Conservation (phyloP, 2,329 filamentous ascomycete genomes). For the Graphiopsis chlorocephala region DNA sequence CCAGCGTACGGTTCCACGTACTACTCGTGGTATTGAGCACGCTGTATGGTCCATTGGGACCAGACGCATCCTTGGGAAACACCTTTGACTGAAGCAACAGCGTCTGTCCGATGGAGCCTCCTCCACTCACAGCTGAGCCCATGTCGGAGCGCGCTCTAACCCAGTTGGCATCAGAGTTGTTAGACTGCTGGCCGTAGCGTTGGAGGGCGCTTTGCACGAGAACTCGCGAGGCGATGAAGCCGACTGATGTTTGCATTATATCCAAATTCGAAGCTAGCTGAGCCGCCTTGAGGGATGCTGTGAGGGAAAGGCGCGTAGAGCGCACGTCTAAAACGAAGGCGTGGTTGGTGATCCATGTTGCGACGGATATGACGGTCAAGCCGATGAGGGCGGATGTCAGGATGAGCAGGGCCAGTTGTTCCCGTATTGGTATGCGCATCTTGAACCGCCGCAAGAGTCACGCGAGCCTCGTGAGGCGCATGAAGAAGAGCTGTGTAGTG, state of each 20-base stretch:
- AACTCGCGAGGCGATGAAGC: constrained; percentile 65
- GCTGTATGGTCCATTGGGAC: constrained; percentile 47
- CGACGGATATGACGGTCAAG: constrained; percentile 75
- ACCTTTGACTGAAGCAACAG: constrained; percentile 69
- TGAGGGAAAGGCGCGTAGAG: constrained; percentile 63
- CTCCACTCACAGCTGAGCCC: constrained; percentile 63
- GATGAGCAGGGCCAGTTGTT: constrained; percentile 81
- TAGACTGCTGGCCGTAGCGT: constrained; percentile 53
- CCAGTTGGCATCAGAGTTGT: constrained; percentile 61
- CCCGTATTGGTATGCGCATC: constrained; percentile 84
- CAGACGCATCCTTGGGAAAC: constrained; percentile 66
- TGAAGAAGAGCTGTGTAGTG: background rate
- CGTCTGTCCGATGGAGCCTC: constrained; percentile 41
- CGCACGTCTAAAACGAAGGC: constrained; percentile 58
- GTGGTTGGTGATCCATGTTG: constrained; percentile 64
- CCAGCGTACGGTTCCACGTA: constrained; percentile 46
- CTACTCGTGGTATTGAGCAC: constrained; percentile 64
- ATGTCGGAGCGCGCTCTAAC: constrained; percentile 61
- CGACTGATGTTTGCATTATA: constrained; percentile 72
- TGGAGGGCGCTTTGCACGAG: constrained; percentile 52
- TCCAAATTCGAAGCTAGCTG: constrained; percentile 76
- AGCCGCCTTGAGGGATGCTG: constrained; percentile 81
- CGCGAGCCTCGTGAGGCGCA: constrained; percentile 14
- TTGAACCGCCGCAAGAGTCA: constrained; percentile 10
- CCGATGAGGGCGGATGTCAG: constrained; percentile 70